A percentile compares a stretch with the other conserved stretches of the same genome.
Evolutionary conservation across 163 green algal species (phyloP).

Genomic region (Scenedesmus sp.): DNA sequence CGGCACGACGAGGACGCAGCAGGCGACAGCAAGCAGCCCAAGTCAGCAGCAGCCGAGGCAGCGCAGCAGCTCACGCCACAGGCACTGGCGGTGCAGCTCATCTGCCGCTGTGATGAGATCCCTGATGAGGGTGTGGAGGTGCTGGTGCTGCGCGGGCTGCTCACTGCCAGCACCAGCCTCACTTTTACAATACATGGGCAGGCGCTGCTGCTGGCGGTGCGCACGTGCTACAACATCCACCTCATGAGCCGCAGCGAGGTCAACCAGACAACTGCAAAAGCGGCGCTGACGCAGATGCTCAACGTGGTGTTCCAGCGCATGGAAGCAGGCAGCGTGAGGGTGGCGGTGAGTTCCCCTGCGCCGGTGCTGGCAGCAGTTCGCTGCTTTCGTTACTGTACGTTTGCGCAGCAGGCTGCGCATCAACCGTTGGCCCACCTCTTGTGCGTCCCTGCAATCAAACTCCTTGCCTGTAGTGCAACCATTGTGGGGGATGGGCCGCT

Average conservation of each 20-base stretch:
- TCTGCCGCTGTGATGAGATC: slow-evolving; percentile 87
- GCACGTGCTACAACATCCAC: slow-evolving; percentile 98
- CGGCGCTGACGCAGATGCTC: slow-evolving; percentile 96
- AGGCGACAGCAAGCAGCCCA: slow-evolving; percentile 23
- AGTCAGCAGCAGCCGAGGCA: not conserved
- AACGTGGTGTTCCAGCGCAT: slow-evolving; percentile 95
- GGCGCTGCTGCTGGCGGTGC: slow-evolving; percentile 82
- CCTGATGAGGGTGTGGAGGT: slow-evolving; percentile 92
- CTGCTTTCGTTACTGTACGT: not conserved
- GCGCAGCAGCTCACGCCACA: slow-evolving; percentile 56
- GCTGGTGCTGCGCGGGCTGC: slow-evolving; percentile 87
- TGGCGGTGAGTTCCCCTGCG: slow-evolving; percentile 70
- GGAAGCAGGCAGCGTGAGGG: slow-evolving; percentile 62
- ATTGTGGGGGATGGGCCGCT: too few relatives aligned
- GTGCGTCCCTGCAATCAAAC: not conserved
- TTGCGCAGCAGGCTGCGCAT: not conserved
- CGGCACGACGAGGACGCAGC: slow-evolving; percentile 8
- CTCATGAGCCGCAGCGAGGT: slow-evolving; percentile 90
- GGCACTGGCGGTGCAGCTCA: slow-evolving; percentile 83
- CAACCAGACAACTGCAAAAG: slow-evolving; percentile 97
- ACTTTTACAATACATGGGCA: slow-evolving; percentile 85
- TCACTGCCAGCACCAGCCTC: slow-evolving; percentile 85
- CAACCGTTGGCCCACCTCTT: not conserved
- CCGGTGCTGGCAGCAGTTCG: slow-evolving; percentile 44
- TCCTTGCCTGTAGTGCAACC: too few relatives aligned